Evolutionary conservation across 1,139 yeast genomes (phyloP).

Genomic region (Suhomyces choctaworum): DNA sequence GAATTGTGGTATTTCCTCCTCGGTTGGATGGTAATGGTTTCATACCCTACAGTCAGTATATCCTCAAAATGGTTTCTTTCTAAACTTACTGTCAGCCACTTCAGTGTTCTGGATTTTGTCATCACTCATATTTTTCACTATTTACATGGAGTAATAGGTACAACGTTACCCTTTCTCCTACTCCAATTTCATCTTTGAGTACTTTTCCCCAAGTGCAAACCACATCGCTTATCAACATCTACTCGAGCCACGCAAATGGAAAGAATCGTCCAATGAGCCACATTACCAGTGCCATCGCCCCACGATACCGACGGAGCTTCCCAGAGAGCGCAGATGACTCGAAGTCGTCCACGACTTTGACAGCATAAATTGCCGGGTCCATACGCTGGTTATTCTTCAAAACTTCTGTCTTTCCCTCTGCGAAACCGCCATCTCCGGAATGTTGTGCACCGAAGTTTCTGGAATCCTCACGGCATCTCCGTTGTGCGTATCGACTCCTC

Average conservation of each 20-base stretch:
- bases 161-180: no score
- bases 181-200: constrained; percentile 20
- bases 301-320: constrained; percentile 52
- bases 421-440: constrained; percentile 51
- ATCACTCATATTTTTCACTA: no score
- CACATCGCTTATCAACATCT: constrained; percentile 48
- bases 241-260: constrained; percentile 33
- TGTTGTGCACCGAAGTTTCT: constrained; percentile 51
- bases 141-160: no score
- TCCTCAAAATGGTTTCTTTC: no score
- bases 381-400: constrained; percentile 61
- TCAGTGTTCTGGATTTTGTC: no score
- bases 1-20: no score
- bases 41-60: no score
- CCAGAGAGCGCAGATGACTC: constrained; percentile 45
- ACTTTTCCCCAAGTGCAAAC: constrained; percentile 23
- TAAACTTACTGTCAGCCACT: no score
- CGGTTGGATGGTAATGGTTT: no score
- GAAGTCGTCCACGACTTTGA: constrained; percentile 51
- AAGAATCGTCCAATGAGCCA: constrained; percentile 48
- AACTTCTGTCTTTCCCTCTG: constrained; percentile 59
- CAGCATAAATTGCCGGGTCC: constrained; percentile 57
- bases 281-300: constrained; percentile 47
- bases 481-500: constrained; percentile 62
- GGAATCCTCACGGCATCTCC: constrained; percentile 56